Conservation (phyloP, 805 yeast genomes). For the Candida manassasensis region DNA sequence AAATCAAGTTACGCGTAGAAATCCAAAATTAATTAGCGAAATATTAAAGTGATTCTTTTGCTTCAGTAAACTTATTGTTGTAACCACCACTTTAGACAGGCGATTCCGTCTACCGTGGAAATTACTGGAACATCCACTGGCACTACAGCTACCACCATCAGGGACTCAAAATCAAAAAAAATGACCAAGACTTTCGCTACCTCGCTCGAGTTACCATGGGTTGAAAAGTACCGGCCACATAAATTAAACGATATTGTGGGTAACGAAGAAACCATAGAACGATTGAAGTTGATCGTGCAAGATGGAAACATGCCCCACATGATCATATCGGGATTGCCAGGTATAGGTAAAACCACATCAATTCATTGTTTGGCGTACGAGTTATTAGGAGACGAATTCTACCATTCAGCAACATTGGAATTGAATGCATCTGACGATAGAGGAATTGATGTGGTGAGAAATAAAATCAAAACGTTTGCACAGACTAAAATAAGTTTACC, state of each 20-base stretch:
- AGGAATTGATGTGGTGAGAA: constrained; percentile 95
- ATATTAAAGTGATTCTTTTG: no score
- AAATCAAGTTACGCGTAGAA: no score
- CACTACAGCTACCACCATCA: no score
- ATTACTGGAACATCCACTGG: no score
- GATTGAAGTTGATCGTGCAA: constrained; percentile 75
- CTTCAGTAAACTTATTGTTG: no score
- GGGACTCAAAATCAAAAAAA: no score
- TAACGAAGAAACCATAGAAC: constrained; percentile 81
- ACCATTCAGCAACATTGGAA: constrained; percentile 82
- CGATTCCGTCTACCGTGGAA: no score
- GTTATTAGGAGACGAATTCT: constrained; percentile 62
- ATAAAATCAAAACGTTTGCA: constrained; percentile 91
- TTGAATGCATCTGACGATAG: constrained; percentile 95
- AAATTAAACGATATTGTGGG: constrained; percentile 84
- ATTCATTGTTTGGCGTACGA: constrained; percentile 86
- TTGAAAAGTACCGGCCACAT: constrained; percentile 92
- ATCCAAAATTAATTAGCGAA: no score
- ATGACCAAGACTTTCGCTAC: constrained; percentile 6
- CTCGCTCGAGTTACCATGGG: constrained; percentile 46
- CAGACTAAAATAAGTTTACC: constrained; percentile 88
- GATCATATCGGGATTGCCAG: constrained; percentile 94
- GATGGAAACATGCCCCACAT: constrained; percentile 98
- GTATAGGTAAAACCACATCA: constrained; percentile 96
- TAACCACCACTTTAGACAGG: no score